Base-by-base conservation (phyloP, 2,329 filamentous ascomycete genomes). In the Pseudogymnoascus sp. region DNA sequence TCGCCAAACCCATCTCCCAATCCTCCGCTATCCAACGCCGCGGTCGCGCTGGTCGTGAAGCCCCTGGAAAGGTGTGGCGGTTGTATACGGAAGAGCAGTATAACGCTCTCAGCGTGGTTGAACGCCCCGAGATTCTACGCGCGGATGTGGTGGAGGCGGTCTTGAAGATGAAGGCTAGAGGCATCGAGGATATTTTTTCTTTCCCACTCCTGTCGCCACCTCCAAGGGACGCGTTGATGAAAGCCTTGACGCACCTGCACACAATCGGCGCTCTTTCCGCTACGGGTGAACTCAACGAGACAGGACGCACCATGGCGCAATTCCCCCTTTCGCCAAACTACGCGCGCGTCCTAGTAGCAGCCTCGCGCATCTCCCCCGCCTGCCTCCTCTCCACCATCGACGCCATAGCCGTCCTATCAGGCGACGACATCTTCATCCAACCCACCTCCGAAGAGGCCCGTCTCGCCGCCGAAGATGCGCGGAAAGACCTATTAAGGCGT, bases 1-100 rank as follows among this genome's bases (percentile, higher is more conserved):
- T 97, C 0, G 87, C 91, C 2, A 96, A 96, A 66, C 87, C 92
- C 0, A 94, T 99, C 33, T 97, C 92, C 0, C 91, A 91, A 70
- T 96, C 93, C 0, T 95, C 94, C 0, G 93, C 94, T 0, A 90
- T 96, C 58, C 94, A 99, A 73, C 83, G 94, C 63, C 86, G 91
- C 60, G 94, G 94, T 73, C 90, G 94, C 77, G 94, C 94, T 7
- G 94, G 94, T 42, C 88, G 94, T 81, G 94, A 99, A 76, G 91
- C 87, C 0, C 84, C 92, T 0, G 94, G 94, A 1, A 91, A 94
- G 72, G 97, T 92, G 75, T 96, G 87, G 72, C 82, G 94, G 42
- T 78, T 99, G 0, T 99, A 96, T 73, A 96, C 93, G 0, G 86
- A 96, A 67, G 81, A 84, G 3, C 84, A 87, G 2, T 97, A 91